Percentiles rank a stretch among this genome's conserved stretches.
Conservation (phyloP, 305 asterid genomes). For the Solanum hybrid region DNA sequence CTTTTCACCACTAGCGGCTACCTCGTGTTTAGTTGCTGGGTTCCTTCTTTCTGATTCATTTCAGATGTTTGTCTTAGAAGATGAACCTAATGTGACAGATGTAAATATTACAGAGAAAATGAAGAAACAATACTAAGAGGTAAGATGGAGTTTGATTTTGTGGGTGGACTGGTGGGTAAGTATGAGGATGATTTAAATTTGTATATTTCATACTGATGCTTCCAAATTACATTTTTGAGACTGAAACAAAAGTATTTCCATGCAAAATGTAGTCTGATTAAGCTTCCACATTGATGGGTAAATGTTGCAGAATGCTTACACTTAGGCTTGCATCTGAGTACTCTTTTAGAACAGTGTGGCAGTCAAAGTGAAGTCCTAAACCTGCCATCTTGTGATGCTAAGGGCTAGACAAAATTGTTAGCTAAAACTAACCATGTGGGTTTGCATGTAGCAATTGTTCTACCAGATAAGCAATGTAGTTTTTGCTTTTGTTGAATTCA, state of each 20-base stretch:
- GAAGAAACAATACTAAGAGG: not conserved
- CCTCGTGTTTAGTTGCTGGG: not conserved
- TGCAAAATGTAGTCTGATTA: not conserved
- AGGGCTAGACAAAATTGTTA: not conserved
- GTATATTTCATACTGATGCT: not conserved
- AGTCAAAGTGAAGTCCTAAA: not conserved
- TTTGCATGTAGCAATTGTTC: not conserved
- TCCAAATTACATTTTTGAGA: not conserved
- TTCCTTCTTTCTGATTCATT: not conserved
- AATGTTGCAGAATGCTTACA: not conserved
- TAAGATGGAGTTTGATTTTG: not conserved
- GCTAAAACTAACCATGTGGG: not conserved
- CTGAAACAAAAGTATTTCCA: not conserved
- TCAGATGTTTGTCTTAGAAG: not conserved
- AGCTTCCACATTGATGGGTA: not conserved
- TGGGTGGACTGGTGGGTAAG: not conserved
- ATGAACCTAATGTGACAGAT: not conserved
- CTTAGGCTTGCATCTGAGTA: not conserved
- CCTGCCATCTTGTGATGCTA: not conserved
- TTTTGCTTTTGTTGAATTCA: not conserved
- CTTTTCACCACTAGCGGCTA: not conserved
- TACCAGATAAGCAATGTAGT: not conserved
- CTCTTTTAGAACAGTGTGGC: not conserved
- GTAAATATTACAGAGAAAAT: not conserved
- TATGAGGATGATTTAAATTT: not conserved